Evolutionary conservation across 169 alveolate genomes (phyloP).

Genomic region (Eimeria tenella): DNA sequence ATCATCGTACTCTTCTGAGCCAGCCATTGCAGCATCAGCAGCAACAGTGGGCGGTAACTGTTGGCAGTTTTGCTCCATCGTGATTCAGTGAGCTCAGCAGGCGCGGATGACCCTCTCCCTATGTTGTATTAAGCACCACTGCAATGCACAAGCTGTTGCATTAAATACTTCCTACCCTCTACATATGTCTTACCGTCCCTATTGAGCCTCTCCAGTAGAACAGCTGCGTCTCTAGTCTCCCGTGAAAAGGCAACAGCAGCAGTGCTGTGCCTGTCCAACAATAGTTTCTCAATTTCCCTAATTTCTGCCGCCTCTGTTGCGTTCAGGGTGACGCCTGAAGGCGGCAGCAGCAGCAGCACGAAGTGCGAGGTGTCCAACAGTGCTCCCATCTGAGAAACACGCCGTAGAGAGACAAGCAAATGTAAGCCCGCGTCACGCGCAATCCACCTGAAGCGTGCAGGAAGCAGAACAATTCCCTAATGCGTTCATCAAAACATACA

Average conservation of each 20-base stretch:
- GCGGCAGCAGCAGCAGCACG: conserved; percentile 64
- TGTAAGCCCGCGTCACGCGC: no score
- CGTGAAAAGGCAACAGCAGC: conserved; percentile 43
- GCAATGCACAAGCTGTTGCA: background rate
- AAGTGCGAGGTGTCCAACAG: conserved; percentile 12
- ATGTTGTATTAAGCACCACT: no score
- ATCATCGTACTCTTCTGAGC: conserved; percentile 32
- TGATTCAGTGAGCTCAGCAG: no score
- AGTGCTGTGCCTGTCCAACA: conserved; percentile 51
- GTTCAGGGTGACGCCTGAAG: conserved; percentile 16
- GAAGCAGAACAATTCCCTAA: no score
- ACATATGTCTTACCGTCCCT: background rate
- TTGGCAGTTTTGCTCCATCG: background rate
- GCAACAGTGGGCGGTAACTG: background rate
- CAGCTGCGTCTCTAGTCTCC: background rate
- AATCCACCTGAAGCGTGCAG: no score
- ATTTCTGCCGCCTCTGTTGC: conserved; percentile 23
- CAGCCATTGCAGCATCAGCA: background rate
- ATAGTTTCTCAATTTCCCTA: conserved; percentile 14
- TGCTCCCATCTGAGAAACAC: background rate
- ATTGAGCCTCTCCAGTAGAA: conserved; percentile 11
- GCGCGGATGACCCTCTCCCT: no score
- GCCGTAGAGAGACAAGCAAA: background rate
- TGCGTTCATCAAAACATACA: background rate
- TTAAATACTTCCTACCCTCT: background rate